phyloP scores from a whole-genome alignment of 2,329 filamentous ascomycete genomes.

The Plenodomus lindquistii region DNA sequence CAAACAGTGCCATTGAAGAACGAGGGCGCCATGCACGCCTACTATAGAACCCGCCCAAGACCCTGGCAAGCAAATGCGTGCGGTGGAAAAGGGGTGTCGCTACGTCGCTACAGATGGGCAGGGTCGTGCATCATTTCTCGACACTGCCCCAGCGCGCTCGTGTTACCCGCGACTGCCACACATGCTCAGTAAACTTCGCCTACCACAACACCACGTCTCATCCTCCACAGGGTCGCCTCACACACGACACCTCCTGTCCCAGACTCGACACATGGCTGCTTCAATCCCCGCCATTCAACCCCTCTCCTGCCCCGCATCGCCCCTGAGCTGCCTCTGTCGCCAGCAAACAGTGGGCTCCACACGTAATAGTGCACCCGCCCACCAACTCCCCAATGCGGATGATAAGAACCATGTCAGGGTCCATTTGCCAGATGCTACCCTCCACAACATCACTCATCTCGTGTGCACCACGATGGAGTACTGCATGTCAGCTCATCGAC shows the following conservation, averaged over 20 bases:
- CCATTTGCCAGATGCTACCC: not conserved
- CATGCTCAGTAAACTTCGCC: no score
- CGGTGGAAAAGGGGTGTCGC: slow-evolving; percentile 26
- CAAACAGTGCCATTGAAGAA: slow-evolving; percentile 21
- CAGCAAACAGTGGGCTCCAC: not conserved
- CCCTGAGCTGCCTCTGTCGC: not conserved
- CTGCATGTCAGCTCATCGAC: no score
- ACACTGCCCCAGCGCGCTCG: slow-evolving; percentile 22
- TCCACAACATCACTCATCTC: slow-evolving; percentile 2
- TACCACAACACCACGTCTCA: not conserved
- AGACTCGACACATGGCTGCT: not conserved
- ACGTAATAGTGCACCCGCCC: not conserved
- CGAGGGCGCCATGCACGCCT: slow-evolving; percentile 14
- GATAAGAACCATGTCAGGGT: not conserved
- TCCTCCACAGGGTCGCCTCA: not conserved
- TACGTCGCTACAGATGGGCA: no score
- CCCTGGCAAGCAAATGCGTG: slow-evolving; percentile 13
- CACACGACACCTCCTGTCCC: not conserved
- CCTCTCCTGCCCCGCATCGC: not conserved
- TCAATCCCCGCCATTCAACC: not conserved
- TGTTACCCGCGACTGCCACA: slow-evolving; percentile 19
- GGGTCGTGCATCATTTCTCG: slow-evolving; percentile 18
- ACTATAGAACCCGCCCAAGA: slow-evolving; percentile 7
- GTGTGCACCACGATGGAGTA: not conserved
- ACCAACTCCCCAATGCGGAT: not conserved